Evolutionary conservation across 2,329 filamentous ascomycete genomes (phyloP), one percentile per base, ranked within the genome.

Genomic region (Dendryphion nanum): DNA sequence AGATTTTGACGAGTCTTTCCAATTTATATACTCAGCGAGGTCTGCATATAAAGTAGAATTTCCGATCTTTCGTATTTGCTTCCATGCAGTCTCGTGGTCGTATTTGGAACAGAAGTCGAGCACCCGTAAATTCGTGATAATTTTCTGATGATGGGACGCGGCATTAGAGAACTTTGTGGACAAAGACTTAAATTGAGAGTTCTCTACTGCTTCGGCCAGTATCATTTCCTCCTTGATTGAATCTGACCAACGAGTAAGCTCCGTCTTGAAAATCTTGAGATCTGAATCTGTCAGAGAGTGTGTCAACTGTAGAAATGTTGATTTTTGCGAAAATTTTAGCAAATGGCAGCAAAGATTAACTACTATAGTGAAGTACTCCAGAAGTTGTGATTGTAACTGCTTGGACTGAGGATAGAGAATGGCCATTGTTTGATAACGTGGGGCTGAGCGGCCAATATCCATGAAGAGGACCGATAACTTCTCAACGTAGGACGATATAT

Each of bases 101-200:
- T 71, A 72, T 1, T 36, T 61, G 0, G 72, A 74, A 37, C 65
- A 74, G 4, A 59, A 41, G 16, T 71, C 54, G 2, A 74, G 58
- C 1, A 69, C 31, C 5, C 50, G 54, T 18, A 60, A 15, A 16
- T 54, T 57, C 16, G 34, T 39, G 20, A 47, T 38, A 38, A 50
- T 26, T 17, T 19, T 50, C n/a, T 45, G 44, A 30, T 40, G 5
- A 18, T 33, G 14, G 5, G 26, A 23, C 15, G 18, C 35, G 15
- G 39, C 42, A 30, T 50, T 48, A 3, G 42, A 50, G 21, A 38
- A 35, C 17, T 41, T 47, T 18, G 10, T 38, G 6, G 48, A 44
- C 29, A 57, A 36, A 40, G 44, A 26, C 14, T 55, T 53, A 10
- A 63, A 47, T 14, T 37, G 21, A 3, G 49, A 55, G 13, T 64